Evolutionary conservation across 257 asterid genomes (phyloP).

Genomic region (Solanum sejunctum): DNA sequence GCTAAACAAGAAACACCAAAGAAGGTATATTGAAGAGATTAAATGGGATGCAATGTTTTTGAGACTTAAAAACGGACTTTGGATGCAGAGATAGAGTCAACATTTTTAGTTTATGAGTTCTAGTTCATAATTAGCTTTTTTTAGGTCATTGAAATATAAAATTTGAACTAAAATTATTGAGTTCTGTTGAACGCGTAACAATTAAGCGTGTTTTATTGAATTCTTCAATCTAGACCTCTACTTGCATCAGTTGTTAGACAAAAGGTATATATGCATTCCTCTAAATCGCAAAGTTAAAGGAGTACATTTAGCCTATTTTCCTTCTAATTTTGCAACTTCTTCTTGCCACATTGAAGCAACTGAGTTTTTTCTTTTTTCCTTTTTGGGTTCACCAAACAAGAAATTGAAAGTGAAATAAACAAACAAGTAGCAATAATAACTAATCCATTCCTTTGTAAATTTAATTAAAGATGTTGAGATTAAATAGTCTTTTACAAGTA

Average conservation of each 20-base stretch:
- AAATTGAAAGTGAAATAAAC: background rate
- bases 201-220: background rate
- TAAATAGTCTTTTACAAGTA: too few relatives aligned
- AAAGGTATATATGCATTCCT: background rate
- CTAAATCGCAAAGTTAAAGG: background rate
- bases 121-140: background rate
- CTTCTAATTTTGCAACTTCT: background rate
- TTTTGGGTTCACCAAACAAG: background rate
- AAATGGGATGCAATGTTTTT: constrained; percentile 25
- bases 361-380: background rate
- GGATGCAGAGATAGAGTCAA: background rate
- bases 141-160: background rate
- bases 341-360: background rate
- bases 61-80: background rate
- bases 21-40: constrained; percentile 32
- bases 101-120: background rate
- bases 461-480: too few relatives aligned
- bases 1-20: background rate
- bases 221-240: background rate
- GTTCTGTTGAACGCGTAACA: background rate
- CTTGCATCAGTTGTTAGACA: background rate
- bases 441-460: background rate
- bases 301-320: background rate
- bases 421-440: background rate
- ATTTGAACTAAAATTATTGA: background rate